Conservation (phyloP, 129 eudicot genomes). For the Artemisia argyi region DNA sequence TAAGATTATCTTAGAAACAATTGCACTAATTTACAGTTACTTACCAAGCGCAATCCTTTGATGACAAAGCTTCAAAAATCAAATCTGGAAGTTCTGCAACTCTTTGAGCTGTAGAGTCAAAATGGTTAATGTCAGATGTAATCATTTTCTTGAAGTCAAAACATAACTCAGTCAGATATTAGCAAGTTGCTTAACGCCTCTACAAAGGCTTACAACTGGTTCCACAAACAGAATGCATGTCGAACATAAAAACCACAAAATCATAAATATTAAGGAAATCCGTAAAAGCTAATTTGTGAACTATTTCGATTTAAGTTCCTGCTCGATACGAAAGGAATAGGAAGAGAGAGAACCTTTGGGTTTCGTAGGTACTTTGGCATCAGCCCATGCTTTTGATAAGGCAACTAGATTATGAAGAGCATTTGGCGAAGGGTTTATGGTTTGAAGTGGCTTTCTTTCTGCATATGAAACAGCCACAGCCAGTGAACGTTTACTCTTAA, state of each 20-base stretch:
- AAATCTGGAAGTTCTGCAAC: constrained; percentile 62
- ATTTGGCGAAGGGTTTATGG: constrained; percentile 28
- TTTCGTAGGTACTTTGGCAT: constrained; percentile 25
- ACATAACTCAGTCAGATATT: too few relatives aligned
- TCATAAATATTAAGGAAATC: too few relatives aligned
- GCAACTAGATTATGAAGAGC: constrained; percentile 30
- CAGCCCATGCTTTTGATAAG: constrained; percentile 34
- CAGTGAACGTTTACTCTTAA: constrained; percentile 18
- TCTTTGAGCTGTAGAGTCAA: constrained; percentile 48
- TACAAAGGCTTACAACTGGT: too few relatives aligned
- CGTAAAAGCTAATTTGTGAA: too few relatives aligned
- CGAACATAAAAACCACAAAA: too few relatives aligned
- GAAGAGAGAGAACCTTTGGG: constrained; percentile 33
- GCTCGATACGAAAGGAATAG: background rate
- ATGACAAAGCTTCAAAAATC: constrained; percentile 79
- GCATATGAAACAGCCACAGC: constrained; percentile 1
- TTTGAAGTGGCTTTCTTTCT: constrained; percentile 18
- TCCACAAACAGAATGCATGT: too few relatives aligned
- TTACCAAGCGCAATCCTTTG: constrained; percentile 88
- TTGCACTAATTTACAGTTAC: constrained; percentile 24
- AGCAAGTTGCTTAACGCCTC: too few relatives aligned
- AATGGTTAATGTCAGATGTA: constrained; percentile 2
- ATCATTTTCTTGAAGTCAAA: background rate
- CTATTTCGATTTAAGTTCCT: background rate
- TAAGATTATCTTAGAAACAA: constrained; percentile 1